phyloP scores from a whole-genome alignment of 164 flowering plant genomes.

The Protea cynaroides region DNA sequence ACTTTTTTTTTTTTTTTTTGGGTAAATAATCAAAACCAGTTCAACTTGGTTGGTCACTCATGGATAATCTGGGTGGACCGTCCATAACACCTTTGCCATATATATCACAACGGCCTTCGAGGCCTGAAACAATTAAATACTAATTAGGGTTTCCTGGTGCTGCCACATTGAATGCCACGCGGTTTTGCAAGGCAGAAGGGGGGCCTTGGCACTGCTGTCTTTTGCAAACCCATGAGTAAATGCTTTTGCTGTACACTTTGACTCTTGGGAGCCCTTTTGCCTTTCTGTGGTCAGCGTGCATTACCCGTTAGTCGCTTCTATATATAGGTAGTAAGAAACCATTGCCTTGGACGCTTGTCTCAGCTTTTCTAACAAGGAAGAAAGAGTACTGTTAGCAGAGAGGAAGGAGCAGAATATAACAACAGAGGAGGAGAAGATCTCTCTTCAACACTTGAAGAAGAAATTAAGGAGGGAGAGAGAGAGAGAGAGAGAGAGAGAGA shows the following conservation, averaged over 20 bases:
- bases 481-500: not conserved
- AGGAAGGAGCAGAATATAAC: not conserved
- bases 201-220: slow-evolving; percentile 27
- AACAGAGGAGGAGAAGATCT: not conserved
- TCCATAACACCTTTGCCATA: not conserved
- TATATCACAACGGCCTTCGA: not conserved
- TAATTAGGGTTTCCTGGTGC: slow-evolving; percentile 7
- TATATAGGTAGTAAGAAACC: slow-evolving; percentile 12
- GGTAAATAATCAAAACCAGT: no score
- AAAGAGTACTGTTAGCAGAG: not conserved
- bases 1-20: no score
- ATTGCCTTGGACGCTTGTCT: slow-evolving; percentile 13
- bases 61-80: no score
- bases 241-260: slow-evolving; percentile 28
- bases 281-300: slow-evolving; percentile 17
- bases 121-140: not conserved
- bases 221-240: slow-evolving; percentile 26
- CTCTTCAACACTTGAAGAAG: not conserved
- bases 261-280: slow-evolving; percentile 17
- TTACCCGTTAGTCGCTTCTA: slow-evolving; percentile 8
- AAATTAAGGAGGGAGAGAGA: not conserved
- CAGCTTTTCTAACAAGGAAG: not conserved
- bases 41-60: no score
- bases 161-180: slow-evolving; percentile 49
- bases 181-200: slow-evolving; percentile 39